A percentile compares a stretch with the other conserved stretches of the same genome.
Conservation (phyloP, 1,284 basidiomycete species). For the Retiboletus flavoniger region DNA sequence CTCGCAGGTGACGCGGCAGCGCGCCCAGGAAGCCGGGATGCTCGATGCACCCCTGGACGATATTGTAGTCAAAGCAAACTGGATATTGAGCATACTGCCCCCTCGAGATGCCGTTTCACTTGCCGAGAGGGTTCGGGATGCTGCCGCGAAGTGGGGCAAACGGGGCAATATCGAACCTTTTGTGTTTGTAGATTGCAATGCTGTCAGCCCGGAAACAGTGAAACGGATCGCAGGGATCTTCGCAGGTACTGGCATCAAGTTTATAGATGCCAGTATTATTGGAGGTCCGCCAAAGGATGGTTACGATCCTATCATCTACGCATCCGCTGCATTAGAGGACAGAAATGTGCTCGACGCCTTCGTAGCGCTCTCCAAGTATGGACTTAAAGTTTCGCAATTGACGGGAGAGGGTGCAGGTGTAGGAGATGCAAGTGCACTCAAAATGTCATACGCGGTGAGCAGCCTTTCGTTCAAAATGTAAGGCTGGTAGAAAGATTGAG, state of each 20-base stretch:
- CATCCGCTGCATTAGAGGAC: constrained; percentile 42
- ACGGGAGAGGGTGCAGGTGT: constrained; percentile 48
- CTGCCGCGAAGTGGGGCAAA: constrained; percentile 9
- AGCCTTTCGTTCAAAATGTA: neutral
- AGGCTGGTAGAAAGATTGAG: neutral
- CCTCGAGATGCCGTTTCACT: constrained; percentile 53
- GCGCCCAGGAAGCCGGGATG: constrained; percentile 56
- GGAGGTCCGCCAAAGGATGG: constrained; percentile 50
- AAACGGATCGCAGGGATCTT: constrained; percentile 50
- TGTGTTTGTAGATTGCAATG: constrained; percentile 60
- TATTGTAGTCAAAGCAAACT: constrained; percentile 43
- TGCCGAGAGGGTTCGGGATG: constrained; percentile 43
- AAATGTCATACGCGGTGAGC: constrained; percentile 63
- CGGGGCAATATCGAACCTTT: constrained; percentile 17
- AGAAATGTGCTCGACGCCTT: constrained; percentile 43
- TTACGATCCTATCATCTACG: constrained; percentile 57
- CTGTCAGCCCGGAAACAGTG: constrained; percentile 52
- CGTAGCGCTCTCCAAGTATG: constrained; percentile 40
- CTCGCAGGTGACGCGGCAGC: constrained; percentile 45
- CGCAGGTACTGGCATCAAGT: constrained; percentile 38
- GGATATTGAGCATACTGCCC: constrained; percentile 58
- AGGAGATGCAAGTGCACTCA: constrained; percentile 60
- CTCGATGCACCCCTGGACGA: constrained; percentile 45
- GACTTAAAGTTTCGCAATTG: constrained; percentile 47
- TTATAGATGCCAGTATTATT: constrained; percentile 60